Percentiles rank a stretch among this genome's conserved stretches.
Conservation (phyloP, 225 moss, liverwort and hornwort genomes). For the Physcomitrium patens region DNA sequence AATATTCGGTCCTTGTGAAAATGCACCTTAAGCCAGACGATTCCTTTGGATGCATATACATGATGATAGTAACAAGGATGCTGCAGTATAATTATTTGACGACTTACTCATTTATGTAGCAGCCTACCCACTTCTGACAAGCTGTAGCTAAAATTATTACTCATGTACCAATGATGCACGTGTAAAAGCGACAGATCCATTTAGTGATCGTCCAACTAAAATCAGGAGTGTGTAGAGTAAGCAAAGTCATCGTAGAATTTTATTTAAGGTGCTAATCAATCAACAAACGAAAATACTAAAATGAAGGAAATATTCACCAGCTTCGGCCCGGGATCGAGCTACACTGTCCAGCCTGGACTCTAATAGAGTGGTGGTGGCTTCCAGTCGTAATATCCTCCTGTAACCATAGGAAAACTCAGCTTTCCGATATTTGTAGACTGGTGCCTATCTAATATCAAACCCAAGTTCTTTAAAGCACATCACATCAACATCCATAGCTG, state of each 20-base stretch:
- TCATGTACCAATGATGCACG: constrained; percentile 5
- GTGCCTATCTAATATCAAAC: background rate
- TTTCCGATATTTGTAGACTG: background rate
- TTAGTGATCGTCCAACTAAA: background rate
- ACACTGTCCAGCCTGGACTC: constrained; percentile 60
- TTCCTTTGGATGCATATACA: too few relatives aligned
- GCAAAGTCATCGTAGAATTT: background rate
- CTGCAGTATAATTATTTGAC: too few relatives aligned
- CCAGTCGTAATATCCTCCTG: constrained; percentile 60
- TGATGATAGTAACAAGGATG: too few relatives aligned
- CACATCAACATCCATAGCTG: constrained; percentile 20
- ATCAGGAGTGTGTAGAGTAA: too few relatives aligned
- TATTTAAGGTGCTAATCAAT: background rate
- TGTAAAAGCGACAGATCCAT: constrained; percentile 3
- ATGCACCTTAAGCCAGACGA: constrained; percentile 9
- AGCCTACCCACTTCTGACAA: constrained; percentile 10
- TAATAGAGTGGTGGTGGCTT: constrained; percentile 51
- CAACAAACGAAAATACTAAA: background rate
- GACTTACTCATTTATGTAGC: too few relatives aligned
- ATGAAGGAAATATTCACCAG: constrained; percentile 34
- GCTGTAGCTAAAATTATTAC: constrained; percentile 5
- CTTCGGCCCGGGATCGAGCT: constrained; percentile 43
- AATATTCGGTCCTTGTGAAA: constrained; percentile 4
- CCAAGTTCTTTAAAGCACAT: background rate
- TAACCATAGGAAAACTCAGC: constrained; percentile 9